phyloP scores from a whole-genome alignment of 805 yeast genomes.

The Maudiozyma barnettii region DNA sequence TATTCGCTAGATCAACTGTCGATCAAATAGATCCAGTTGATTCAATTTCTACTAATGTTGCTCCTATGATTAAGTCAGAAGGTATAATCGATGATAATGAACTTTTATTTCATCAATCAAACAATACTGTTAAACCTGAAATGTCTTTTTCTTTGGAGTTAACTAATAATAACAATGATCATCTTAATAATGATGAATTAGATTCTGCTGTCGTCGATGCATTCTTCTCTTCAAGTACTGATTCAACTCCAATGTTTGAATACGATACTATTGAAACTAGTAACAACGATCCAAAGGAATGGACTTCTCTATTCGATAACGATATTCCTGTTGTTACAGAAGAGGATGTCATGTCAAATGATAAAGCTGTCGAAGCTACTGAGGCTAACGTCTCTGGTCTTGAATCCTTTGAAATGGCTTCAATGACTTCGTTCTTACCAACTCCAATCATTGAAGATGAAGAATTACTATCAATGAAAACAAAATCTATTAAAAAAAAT shows the following conservation, averaged over 20 bases:
- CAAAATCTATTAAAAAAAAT: neutral
- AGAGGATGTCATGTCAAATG: constrained; percentile 25
- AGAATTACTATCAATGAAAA: too few species aligned
- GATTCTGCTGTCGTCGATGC: constrained; percentile 59
- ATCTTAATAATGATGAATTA: constrained; percentile 29
- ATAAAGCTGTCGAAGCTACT: constrained; percentile 14
- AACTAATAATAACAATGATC: too few species aligned
- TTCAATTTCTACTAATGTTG: neutral
- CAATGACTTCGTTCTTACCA: constrained; percentile 21
- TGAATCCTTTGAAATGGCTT: constrained; percentile 3
- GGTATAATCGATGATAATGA: neutral
- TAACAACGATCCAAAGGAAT: constrained; percentile 30
- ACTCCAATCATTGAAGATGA: constrained; percentile 28
- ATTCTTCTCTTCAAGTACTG: constrained; percentile 31
- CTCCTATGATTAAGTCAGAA: neutral
- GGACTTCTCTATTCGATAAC: constrained; percentile 55
- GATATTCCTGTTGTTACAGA: constrained; percentile 32
- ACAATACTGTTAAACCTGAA: neutral
- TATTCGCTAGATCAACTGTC: constrained; percentile 5
- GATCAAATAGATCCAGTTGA: constrained; percentile 2
- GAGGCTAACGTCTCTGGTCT: constrained; percentile 3
- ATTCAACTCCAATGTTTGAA: constrained; percentile 56
- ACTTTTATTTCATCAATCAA: neutral
- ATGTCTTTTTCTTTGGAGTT: too few species aligned
- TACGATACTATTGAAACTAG: constrained; percentile 14